Evolutionary conservation across 805 yeast genomes (phyloP).

Genomic region (Debaryomyces hansenii): DNA sequence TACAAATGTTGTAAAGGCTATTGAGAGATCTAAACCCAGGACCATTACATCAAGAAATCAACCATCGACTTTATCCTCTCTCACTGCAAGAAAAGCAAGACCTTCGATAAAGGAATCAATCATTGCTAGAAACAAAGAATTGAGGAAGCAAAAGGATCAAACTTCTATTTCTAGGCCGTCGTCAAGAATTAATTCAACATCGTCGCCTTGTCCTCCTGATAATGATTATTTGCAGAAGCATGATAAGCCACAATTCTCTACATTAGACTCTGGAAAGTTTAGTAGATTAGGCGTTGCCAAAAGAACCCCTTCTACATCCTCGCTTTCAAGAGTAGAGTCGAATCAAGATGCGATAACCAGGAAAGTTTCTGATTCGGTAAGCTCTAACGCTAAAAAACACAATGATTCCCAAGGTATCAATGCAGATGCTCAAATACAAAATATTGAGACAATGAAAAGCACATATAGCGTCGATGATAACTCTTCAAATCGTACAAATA

Average conservation of each 20-base stretch:
- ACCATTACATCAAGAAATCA: conserved; percentile 14
- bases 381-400: background rate
- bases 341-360: background rate
- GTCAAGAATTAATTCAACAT: conserved; percentile 13
- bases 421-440: background rate
- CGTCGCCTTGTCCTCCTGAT: background rate
- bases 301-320: background rate
- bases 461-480: too few relatives aligned
- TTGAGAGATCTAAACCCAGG: conserved; percentile 59
- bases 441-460: too few relatives aligned
- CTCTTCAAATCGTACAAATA: background rate
- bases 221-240: background rate
- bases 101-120: conserved; percentile 52
- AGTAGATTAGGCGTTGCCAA: background rate
- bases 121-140: conserved; percentile 42
- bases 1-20: conserved; percentile 50
- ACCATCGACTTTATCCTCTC: background rate
- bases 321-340: background rate
- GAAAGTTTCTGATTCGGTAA: background rate
- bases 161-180: conserved; percentile 19
- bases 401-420: background rate
- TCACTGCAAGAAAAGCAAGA: conserved; percentile 23
- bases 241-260: background rate
- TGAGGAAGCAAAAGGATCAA: conserved; percentile 23
- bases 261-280: background rate